phyloP scores from a whole-genome alignment of 371 early-diverging fungal genomes.

The Dinochytrium kinnereticum region DNA sequence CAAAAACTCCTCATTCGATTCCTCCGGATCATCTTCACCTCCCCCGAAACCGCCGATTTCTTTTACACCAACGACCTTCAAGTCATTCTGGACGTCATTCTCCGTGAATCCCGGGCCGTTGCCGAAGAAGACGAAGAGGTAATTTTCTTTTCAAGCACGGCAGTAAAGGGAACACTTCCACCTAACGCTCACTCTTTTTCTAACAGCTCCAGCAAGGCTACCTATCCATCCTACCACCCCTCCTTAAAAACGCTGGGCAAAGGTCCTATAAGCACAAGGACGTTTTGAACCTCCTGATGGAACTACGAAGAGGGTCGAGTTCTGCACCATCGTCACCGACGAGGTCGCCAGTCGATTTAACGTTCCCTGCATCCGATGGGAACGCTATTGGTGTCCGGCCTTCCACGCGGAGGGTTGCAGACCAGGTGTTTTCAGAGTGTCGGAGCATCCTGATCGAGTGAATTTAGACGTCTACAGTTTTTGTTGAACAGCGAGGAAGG shows the following conservation, averaged over 20 bases:
- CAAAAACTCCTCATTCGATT: constrained; percentile 76
- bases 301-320: constrained; percentile 18
- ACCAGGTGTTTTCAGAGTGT: constrained; percentile 33
- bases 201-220: constrained; percentile 74
- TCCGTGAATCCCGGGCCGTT: constrained; percentile 77
- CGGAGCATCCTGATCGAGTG: constrained; percentile 16
- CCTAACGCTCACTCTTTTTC: not conserved
- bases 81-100: constrained; percentile 80
- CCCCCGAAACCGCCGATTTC: constrained; percentile 63
- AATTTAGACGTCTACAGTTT: too few relatives aligned
- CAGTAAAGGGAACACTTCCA: too few relatives aligned
- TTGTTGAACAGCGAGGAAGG: too few relatives aligned
- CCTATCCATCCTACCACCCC: constrained; percentile 71
- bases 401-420: constrained; percentile 33
- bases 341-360: not conserved
- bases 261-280: constrained; percentile 23
- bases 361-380: not conserved
- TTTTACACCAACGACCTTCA: constrained; percentile 89
- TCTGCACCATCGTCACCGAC: constrained; percentile 12
- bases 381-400: constrained; percentile 20
- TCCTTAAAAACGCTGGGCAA: constrained; percentile 60
- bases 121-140: constrained; percentile 69
- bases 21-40: constrained; percentile 69
- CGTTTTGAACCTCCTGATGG: constrained; percentile 18
- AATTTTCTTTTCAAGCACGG: not conserved